Conservation (phyloP, 352 stramenopile species). For the Phytopythium mirpurense region DNA sequence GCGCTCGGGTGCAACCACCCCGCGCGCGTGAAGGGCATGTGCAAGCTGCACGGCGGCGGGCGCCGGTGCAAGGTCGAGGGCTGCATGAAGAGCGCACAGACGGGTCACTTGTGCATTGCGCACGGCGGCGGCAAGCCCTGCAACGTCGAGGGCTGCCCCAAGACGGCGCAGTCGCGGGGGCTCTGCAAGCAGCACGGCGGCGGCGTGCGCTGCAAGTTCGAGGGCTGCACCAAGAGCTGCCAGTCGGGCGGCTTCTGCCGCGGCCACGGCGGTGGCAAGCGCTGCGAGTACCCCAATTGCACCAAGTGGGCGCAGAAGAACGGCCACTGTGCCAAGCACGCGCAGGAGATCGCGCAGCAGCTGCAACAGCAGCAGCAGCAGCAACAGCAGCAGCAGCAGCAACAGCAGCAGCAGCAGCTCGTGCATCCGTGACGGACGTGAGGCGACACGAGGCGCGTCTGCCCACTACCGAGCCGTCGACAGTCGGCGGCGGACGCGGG, state of each 20-base stretch:
- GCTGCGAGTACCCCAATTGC: conserved; percentile 79
- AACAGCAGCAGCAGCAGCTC: conserved; percentile 30
- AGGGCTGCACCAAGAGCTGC: conserved; percentile 85
- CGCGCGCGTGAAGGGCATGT: conserved; percentile 80
- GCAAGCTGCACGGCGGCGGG: conserved; percentile 77
- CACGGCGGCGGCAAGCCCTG: conserved; percentile 83
- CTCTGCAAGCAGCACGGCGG: conserved; percentile 84
- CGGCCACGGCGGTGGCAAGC: conserved; percentile 78
- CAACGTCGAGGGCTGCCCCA: conserved; percentile 79
- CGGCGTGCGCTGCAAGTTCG: conserved; percentile 81
- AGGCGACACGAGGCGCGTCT: background rate
- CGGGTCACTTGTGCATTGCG: conserved; percentile 77
- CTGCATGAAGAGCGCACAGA: conserved; percentile 87
- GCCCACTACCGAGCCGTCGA: background rate
- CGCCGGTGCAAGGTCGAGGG: conserved; percentile 82
- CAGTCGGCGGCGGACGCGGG: conserved; percentile 5
- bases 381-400: conserved; percentile 31
- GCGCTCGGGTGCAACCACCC: conserved; percentile 76
- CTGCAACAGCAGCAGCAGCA: conserved; percentile 33
- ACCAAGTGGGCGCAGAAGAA: conserved; percentile 88
- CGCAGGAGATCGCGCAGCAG: conserved; percentile 71
- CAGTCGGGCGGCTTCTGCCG: conserved; percentile 83
- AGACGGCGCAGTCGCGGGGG: conserved; percentile 80
- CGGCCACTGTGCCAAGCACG: conserved; percentile 82
- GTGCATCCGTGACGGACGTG: conserved; percentile 22